phyloP scores from a whole-genome alignment of 306 rosid genomes.

The Dryas alaskensis region DNA sequence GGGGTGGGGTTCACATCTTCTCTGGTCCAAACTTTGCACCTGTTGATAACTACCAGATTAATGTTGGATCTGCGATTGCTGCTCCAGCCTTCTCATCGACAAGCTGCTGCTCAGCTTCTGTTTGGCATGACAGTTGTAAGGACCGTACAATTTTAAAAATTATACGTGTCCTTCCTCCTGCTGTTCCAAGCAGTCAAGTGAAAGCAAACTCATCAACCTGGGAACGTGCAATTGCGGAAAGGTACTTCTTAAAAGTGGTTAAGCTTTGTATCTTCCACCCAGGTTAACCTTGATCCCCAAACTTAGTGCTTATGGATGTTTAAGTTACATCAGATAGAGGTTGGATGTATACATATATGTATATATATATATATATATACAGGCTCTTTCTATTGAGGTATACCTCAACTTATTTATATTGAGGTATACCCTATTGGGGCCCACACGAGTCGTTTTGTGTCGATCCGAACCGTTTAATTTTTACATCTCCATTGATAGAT shows the following conservation, averaged over 20 bases:
- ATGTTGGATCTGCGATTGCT: constrained; percentile 97
- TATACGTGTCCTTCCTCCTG: constrained; percentile 91
- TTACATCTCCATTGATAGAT: too few relatives aligned
- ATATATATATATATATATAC: too few relatives aligned
- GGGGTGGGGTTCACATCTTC: constrained; percentile 95
- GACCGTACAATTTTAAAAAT: constrained; percentile 75
- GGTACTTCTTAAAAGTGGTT: constrained; percentile 36
- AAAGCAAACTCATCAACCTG: constrained; percentile 76
- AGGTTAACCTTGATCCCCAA: constrained; percentile 1
- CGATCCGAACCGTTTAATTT: too few relatives aligned
- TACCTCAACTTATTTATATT: too few relatives aligned
- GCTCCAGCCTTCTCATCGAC: constrained; percentile 98
- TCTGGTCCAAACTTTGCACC: constrained; percentile 87
- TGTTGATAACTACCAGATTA: constrained; percentile 92
- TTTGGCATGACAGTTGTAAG: constrained; percentile 82
- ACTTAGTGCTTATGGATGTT: constrained; percentile 2
- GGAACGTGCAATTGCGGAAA: constrained; percentile 99
- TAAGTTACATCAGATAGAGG: neutral
- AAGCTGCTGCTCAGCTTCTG: constrained; percentile 98
- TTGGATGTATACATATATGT: neutral
- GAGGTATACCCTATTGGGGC: too few relatives aligned
- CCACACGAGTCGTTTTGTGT: too few relatives aligned
- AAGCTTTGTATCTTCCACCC: neutral
- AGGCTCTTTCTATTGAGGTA: too few relatives aligned
- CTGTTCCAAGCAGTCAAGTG: constrained; percentile 70